Conservation (phyloP, 257 asterid species). For the Penstemon eatonii region DNA sequence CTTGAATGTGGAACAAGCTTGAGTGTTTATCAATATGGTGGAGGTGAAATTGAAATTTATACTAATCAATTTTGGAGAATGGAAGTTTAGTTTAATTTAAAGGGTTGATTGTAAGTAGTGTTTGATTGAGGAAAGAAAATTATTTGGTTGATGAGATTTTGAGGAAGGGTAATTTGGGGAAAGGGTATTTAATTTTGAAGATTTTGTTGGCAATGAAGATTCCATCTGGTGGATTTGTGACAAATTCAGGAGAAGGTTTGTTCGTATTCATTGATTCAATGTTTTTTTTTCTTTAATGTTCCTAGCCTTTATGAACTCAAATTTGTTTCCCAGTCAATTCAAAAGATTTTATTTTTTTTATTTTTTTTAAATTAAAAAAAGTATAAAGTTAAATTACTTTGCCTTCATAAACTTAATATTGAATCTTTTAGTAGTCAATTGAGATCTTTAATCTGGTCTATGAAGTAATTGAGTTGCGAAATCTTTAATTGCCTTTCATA, state of each 20-base stretch:
- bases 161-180: slow-evolving; percentile 28
- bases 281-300: background rate
- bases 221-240: slow-evolving; percentile 62
- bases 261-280: slow-evolving; percentile 12
- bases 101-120: background rate
- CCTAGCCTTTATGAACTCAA: background rate
- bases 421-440: background rate
- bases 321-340: too few species aligned
- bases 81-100: background rate
- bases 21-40: background rate
- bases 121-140: slow-evolving; percentile 7
- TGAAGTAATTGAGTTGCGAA: background rate
- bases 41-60: background rate
- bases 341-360: too few species aligned
- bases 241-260: slow-evolving; percentile 81
- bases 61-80: slow-evolving; percentile 18
- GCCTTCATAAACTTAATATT: too few species aligned
- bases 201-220: slow-evolving; percentile 62
- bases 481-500: background rate
- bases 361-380: too few species aligned
- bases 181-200: slow-evolving; percentile 33
- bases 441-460: background rate
- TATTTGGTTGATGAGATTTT: slow-evolving; percentile 22
- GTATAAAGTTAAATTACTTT: too few species aligned
- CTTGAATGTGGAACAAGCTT: background rate